A percentile compares a stretch with the other conserved stretches of the same genome.
phyloP scores from a whole-genome alignment of 2,329 filamentous ascomycete genomes.

The Aspergillus pseudoglaucus region DNA sequence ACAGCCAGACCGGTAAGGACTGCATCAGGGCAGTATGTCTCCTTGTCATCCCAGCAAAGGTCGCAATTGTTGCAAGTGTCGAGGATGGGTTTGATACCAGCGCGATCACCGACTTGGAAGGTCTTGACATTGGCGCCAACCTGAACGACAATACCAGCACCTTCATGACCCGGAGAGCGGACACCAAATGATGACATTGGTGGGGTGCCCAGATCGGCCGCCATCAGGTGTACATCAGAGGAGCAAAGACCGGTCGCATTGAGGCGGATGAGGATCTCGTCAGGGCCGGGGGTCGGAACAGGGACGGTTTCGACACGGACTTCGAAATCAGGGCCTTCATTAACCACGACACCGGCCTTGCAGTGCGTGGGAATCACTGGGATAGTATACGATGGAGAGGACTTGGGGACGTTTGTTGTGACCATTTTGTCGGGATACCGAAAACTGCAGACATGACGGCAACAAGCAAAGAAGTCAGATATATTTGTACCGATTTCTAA shows the following conservation, averaged over 20 bases:
- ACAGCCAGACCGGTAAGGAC: conserved; percentile 38
- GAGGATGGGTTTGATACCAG: conserved; percentile 47
- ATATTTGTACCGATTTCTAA: background rate
- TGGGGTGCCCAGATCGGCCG: conserved; percentile 46
- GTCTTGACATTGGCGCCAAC: conserved; percentile 48
- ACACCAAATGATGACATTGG: conserved; percentile 42
- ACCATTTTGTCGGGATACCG: background rate
- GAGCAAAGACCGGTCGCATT: conserved; percentile 55
- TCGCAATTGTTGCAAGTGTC: conserved; percentile 48
- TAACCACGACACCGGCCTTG: conserved; percentile 46
- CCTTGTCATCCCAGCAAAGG: conserved; percentile 46
- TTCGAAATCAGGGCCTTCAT: conserved; percentile 45
- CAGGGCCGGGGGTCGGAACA: conserved; percentile 45
- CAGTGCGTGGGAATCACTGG: conserved; percentile 41
- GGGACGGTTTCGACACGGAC: conserved; percentile 44
- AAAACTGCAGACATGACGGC: background rate
- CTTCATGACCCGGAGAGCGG: conserved; percentile 49
- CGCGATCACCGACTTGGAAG: conserved; percentile 49
- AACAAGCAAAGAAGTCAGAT: background rate
- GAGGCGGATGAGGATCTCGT: conserved; percentile 52
- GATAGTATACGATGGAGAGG: background rate
- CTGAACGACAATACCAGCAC: conserved; percentile 53
- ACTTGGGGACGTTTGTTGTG: background rate
- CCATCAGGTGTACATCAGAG: conserved; percentile 53
- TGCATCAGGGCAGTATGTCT: conserved; percentile 39